Evolutionary conservation across 2,329 filamentous ascomycete species (phyloP), one percentile per base, ranked within the genome.

Genomic region (Ceratocystis smalleyi): DNA sequence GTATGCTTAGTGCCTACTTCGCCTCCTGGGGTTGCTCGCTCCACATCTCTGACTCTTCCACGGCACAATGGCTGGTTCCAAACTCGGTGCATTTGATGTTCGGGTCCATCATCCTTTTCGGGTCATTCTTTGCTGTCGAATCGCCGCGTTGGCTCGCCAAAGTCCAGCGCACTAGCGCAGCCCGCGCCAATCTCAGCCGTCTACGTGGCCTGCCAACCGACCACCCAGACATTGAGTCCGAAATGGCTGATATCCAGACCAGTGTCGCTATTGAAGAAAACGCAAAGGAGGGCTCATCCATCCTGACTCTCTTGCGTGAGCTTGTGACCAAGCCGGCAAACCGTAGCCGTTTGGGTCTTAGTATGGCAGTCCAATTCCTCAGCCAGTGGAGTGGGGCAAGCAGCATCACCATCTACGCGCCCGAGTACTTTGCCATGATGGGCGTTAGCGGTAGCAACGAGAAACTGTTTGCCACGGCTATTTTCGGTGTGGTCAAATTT

Each of bases 31-130:
- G 84, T 65, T 77, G 75, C 63, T 72, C 77, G 65, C 63, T 83
- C 54, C 75, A 83, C 71, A 74, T 84, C 24, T 72, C 74, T 27
- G 75, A 77, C 60, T 69, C 71, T n/a, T 76, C 75, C 1, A 74
- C 76, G 65, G 75, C 76, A 63, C 77, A 79, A 67, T 83, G 81
- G 81, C 78, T 87, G 54, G 81, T 89, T 0, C 88, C 88, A 0
- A 89, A 86, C 51, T 84, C 83, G 68, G 77, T 91, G 65, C 88
- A 92, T 71, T 77, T 92, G 72, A 90, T 90, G 70, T 90, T 91
- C 70, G 84, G 87, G 1, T 81, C 81, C 3, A 74, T 91, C 67
- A 89, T 91, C 71, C 81, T 88, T 70, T 69, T 83, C 64, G 77
- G 91, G 15, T 87, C 83, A 10, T 85, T 88, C 71, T 80, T 87